These are phyloP conservation scores for Saccharum officinarum DNA, from an alignment of 176 grass and related monocot species.

Conservation along the genomic window DNA sequence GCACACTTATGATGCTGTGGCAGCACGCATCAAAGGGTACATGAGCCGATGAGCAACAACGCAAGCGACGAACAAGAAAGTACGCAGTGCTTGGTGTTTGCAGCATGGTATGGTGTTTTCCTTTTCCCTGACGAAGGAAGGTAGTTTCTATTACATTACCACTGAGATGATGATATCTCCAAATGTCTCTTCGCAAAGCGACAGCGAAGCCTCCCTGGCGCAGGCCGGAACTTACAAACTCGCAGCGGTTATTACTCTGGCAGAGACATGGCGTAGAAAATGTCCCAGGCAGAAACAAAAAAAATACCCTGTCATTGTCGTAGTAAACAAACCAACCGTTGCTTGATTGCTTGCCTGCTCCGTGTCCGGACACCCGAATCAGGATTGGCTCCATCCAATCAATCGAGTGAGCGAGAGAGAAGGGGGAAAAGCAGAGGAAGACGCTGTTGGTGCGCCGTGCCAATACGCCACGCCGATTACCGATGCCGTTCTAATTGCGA, in stretches of 20 bases:
- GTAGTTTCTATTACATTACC: not conserved
- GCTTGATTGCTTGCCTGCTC: not conserved
- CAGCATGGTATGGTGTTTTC: not conserved
- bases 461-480: not conserved
- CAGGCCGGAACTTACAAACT: not conserved
- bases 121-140: not conserved
- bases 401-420: not conserved
- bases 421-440: not conserved
- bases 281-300: not conserved
- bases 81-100: not conserved
- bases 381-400: not conserved
- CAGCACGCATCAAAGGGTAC: not conserved
- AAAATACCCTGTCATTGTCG: not conserved
- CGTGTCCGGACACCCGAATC: not conserved
- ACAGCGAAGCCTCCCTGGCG: not conserved
- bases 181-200: not conserved
- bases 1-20: not conserved
- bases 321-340: not conserved
- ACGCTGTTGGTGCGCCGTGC: not conserved
- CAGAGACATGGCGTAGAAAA: not conserved
- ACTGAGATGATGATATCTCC: too few relatives aligned
- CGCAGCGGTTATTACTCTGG: not conserved
- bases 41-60: not conserved
- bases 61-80: not conserved
- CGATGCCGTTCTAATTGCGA: slow-evolving; percentile 3